phyloP scores from a whole-genome alignment of 306 rosid genomes.

The Argentina anserina region DNA sequence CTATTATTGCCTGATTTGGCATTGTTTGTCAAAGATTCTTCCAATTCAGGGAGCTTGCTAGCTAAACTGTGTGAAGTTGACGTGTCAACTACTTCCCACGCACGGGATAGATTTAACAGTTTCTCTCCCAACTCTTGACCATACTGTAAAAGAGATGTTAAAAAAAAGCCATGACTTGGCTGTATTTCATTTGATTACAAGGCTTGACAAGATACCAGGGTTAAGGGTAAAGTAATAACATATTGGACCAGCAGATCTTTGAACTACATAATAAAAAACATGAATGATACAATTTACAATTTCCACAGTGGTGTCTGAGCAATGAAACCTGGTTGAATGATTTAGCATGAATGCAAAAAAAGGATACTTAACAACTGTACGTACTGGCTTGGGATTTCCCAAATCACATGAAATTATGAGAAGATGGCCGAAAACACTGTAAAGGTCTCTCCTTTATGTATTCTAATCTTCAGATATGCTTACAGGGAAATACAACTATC shows the following conservation, averaged over 20 bases:
- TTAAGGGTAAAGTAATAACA: not conserved
- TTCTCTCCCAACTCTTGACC: slow-evolving; percentile 82
- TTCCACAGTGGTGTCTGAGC: not conserved
- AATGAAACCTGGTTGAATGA: not conserved
- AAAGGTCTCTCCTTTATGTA: not conserved
- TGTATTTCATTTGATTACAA: slow-evolving; percentile 2
- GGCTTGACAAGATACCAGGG: not conserved
- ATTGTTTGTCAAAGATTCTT: slow-evolving; percentile 46
- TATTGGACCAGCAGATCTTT: not conserved
- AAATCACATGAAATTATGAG: too few species aligned
- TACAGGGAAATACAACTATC: not conserved
- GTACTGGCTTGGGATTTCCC: not conserved
- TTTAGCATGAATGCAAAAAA: not conserved
- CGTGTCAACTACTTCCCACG: slow-evolving; percentile 86
- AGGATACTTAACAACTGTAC: not conserved
- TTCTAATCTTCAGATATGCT: not conserved
- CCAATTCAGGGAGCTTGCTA: slow-evolving; percentile 60
- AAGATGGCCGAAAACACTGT: not conserved
- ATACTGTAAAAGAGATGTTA: slow-evolving; percentile 46
- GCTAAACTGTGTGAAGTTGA: slow-evolving; percentile 61
- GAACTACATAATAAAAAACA: not conserved
- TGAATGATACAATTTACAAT: not conserved
- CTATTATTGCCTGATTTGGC: slow-evolving; percentile 70
- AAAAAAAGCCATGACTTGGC: slow-evolving; percentile 13
- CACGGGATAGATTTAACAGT: slow-evolving; percentile 75